phyloP scores from a whole-genome alignment of 352 stramenopile genomes.

The Phytophthora constricta region DNA sequence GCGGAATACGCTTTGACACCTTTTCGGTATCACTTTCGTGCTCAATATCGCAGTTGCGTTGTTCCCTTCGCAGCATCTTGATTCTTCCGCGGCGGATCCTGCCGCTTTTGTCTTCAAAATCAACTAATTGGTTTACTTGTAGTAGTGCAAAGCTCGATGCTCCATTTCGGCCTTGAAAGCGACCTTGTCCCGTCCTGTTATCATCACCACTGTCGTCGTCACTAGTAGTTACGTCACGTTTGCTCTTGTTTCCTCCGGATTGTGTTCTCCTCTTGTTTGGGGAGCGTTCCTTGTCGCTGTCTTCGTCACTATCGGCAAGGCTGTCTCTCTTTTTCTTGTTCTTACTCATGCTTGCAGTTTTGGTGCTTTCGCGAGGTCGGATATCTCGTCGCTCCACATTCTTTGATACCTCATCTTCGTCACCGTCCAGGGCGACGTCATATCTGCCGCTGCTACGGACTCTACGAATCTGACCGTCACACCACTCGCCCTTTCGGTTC shows the following conservation, averaged over 20 bases:
- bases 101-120: slow-evolving; percentile 61
- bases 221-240: slow-evolving; percentile 42
- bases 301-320: slow-evolving; percentile 27
- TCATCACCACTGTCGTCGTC: slow-evolving; percentile 34
- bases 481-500: slow-evolving; percentile 45
- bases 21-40: slow-evolving; percentile 61
- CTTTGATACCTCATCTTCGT: slow-evolving; percentile 40
- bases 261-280: slow-evolving; percentile 40
- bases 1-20: slow-evolving; percentile 54
- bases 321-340: slow-evolving; percentile 11
- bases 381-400: slow-evolving; percentile 38
- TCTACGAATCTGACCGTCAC: slow-evolving; percentile 36
- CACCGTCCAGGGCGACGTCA: slow-evolving; percentile 54
- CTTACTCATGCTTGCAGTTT: slow-evolving; percentile 16
- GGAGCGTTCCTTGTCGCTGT: slow-evolving; percentile 16
- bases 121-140: slow-evolving; percentile 53
- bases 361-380: slow-evolving; percentile 24
- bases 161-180: slow-evolving; percentile 11
- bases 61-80: slow-evolving; percentile 47
- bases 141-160: slow-evolving; percentile 35
- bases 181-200: slow-evolving; percentile 2
- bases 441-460: slow-evolving; percentile 54
- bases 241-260: slow-evolving; percentile 43
- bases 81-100: slow-evolving; percentile 54
- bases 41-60: slow-evolving; percentile 61